Evolutionary conservation across 345 rosid species (phyloP).

Genomic region (Rhizophora mangle): DNA sequence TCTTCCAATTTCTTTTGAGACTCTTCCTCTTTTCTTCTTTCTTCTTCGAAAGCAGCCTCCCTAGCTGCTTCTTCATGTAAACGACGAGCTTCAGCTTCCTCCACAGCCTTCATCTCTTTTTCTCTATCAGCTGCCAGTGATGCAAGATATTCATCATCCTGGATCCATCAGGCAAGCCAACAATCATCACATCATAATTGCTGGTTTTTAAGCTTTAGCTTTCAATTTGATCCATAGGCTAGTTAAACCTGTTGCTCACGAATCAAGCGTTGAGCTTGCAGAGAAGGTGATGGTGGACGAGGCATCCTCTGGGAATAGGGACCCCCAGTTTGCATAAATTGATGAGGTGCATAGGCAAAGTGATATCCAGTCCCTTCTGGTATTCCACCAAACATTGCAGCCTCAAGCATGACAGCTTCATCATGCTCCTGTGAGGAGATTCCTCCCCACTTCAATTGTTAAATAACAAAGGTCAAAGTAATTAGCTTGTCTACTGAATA

Average conservation of each 20-base stretch:
- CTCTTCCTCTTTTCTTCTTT: slow-evolving; percentile 71
- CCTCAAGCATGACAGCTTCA: slow-evolving; percentile 99
- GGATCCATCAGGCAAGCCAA: slow-evolving; percentile 22
- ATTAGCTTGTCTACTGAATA: slow-evolving; percentile 7
- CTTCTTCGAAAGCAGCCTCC: slow-evolving; percentile 76
- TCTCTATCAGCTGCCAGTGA: slow-evolving; percentile 96
- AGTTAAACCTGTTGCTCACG: slow-evolving; percentile 90
- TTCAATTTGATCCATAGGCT: not conserved
- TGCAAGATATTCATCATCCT: slow-evolving; percentile 98
- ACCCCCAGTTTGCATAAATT: slow-evolving; percentile 45
- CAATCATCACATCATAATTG: slow-evolving; percentile 2
- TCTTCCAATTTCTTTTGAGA: slow-evolving; percentile 69
- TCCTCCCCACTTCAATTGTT: slow-evolving; percentile 85
- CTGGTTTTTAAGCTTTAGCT: not conserved
- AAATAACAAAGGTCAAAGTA: slow-evolving; percentile 18
- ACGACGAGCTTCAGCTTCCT: slow-evolving; percentile 82
- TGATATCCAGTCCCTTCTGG: slow-evolving; percentile 74
- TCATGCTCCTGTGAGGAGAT: slow-evolving; percentile 97
- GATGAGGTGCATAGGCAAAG: slow-evolving; percentile 59
- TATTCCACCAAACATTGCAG: slow-evolving; percentile 99
- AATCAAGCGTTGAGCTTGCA: slow-evolving; percentile 92
- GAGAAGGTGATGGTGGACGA: slow-evolving; percentile 86
- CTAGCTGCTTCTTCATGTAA: slow-evolving; percentile 70
- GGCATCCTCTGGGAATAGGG: slow-evolving; percentile 50
- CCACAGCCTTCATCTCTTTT: slow-evolving; percentile 74